Base-by-base conservation (phyloP, 2,329 filamentous ascomycete genomes). In the Lasiodiplodia citricola region DNA sequence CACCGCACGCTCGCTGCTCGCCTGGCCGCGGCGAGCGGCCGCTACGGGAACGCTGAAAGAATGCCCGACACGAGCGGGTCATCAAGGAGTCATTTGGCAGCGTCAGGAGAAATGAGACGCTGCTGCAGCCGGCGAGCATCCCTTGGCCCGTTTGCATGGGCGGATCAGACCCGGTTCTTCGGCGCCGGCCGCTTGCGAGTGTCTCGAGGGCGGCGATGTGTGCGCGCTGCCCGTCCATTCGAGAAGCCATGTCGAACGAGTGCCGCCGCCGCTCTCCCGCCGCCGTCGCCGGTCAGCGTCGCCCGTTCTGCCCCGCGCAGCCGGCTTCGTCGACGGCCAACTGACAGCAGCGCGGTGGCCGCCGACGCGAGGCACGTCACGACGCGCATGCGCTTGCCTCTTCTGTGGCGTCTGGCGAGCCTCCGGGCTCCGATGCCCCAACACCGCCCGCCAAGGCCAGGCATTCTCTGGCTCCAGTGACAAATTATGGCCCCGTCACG, bases 141-240 rank as follows among this genome's bases (percentile, higher is more conserved):
- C 66, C 57, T 68, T 68, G 66, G 66, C 56, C 66, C 66, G 66
- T 68, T 68, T 68, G 66, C 66, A 63, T 63, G 56, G 41, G 25
- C 56, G 54, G 41, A 51, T 67, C 65, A 67, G 54, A 58, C 47
- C 56, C 54, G 54, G 47, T 38, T 52, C 65, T 23, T 58, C 54
- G 65, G 65, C 41, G 41, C 55, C 65, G 65, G 65, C 65, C 65
- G 65, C 65, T 60, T 67, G 54, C 65, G 47, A 67, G 44, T 52
- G 55, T 58, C 65, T 58, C 56, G 41, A 58, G 62, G 44, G 55
- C 65, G 56, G 55, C 65, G 41, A 57, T 58, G 25, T 58, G 41
- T 58, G 54, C 55, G 65, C 65, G 41, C 64, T 55, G 31, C 41
- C 16, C 35, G 35, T 44, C 62, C 18, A 10, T 66, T 56, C 65